Evolutionary conservation across 73 alveolate genomes (phyloP), one percentile per base, ranked within the genome.

Genomic region (Symbiodinium pilosum): DNA sequence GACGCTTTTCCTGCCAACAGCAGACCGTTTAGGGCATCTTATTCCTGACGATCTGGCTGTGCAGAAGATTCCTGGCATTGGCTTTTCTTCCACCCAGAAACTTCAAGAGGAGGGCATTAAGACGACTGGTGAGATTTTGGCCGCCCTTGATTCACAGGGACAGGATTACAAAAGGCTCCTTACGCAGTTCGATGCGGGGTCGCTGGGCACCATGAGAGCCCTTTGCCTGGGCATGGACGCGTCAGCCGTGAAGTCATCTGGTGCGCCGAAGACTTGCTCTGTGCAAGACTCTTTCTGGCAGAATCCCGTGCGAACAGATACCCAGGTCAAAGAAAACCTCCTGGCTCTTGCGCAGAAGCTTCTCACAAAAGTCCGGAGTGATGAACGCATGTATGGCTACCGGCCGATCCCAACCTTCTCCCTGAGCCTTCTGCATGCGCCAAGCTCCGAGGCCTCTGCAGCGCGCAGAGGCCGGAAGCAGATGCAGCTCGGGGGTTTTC

Each of bases 211-310:
- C 32, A 89, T 89, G 89, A 83, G 77, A 4, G 39, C 36, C 59
- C 88, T 91, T 9, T 91, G 97, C 88, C 44, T 71, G 97, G 97
- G 97, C 81, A 21, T 91, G 38, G 97, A 91, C 89, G 39, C 24
- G 52, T 42, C 97, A 4, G 14, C 39, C 5, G 89, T 91, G 54
- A 91, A 69, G 40, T 75, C 89, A 4, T 91, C 97, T 0, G 97
- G 97, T 11, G 87, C 89, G 8, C 97, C 97, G 5, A 91, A 91
- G 68, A 91, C 81, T 77, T 91, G 97, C 56, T 91, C 97, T 11
- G 97, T 69, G 21, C 54, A 91, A 34, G 97, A 91, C 88, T 91
- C 97, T 42, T 91, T 91, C 42, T 91, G 97, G 97, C 97, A 91
- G 84, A 38, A 47, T 42, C 97, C 97, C 24, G 54, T 39, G 7